A percentile compares a stretch with the other conserved stretches of the same genome.
Conservation (phyloP, 768 basidiomycete genomes). For the Lactarius vividus region DNA sequence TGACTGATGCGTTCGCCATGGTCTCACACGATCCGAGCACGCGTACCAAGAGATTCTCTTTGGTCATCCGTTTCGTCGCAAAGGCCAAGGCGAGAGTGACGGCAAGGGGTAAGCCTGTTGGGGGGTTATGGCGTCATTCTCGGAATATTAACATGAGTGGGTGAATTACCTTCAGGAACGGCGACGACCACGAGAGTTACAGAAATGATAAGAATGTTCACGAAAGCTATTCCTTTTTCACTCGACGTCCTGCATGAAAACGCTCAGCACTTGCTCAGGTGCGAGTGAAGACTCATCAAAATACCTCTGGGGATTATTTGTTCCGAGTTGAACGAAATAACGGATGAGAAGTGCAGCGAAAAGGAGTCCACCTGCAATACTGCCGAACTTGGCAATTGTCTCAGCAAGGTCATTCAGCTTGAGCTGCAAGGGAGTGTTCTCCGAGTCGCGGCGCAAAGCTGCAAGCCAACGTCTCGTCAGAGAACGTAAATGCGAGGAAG, state of each 20-base stretch:
- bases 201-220: slow-evolving; percentile 90
- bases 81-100: slow-evolving; percentile 96
- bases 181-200: slow-evolving; percentile 90
- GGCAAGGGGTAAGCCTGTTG: slow-evolving; percentile 82
- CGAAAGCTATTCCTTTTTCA: slow-evolving; percentile 86
- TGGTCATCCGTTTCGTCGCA: slow-evolving; percentile 97
- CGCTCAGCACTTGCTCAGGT: slow-evolving; percentile 1
- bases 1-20: slow-evolving; percentile 96
- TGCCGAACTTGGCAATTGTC: slow-evolving; percentile 89
- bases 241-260: slow-evolving; percentile 52
- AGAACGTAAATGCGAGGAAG: background rate
- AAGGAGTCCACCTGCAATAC: slow-evolving; percentile 73
- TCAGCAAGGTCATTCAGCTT: slow-evolving; percentile 95
- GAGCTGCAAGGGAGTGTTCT: slow-evolving; percentile 89
- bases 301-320: slow-evolving; percentile 53
- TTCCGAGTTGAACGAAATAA: slow-evolving; percentile 87
- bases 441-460: slow-evolving; percentile 85
- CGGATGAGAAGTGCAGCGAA: slow-evolving; percentile 88
- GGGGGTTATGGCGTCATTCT: slow-evolving; percentile 17
- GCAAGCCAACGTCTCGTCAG: slow-evolving; percentile 10
- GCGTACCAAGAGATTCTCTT: slow-evolving; percentile 91
- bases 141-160: slow-evolving; percentile 14
- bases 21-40: slow-evolving; percentile 97
- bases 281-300: background rate
- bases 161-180: slow-evolving; percentile 68